Evolutionary conservation across 805 yeast species (phyloP).

Genomic region (Helenozyma rhizophorensis): DNA sequence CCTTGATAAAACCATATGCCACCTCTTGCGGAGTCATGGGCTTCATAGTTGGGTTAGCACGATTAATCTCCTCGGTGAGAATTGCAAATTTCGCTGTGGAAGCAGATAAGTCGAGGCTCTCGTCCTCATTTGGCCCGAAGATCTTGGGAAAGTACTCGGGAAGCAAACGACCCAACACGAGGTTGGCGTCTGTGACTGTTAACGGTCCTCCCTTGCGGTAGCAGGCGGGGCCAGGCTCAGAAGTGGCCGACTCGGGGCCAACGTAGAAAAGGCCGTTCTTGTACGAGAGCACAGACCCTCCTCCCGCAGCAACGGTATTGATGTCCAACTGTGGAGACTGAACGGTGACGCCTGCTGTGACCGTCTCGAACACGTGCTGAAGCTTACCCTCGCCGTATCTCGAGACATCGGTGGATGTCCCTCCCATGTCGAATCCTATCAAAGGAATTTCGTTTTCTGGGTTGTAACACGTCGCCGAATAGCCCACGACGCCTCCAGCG

Average conservation of each 20-base stretch:
- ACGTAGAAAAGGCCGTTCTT: constrained; percentile 18
- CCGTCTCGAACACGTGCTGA: constrained; percentile 42
- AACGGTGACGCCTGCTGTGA: constrained; percentile 39
- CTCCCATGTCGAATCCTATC: constrained; percentile 43
- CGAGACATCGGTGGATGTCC: constrained; percentile 44
- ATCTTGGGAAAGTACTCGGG: constrained; percentile 17
- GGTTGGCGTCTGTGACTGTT: constrained; percentile 19
- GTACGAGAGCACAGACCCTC: constrained; percentile 32
- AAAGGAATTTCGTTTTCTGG: constrained; percentile 49
- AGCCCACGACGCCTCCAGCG: constrained; percentile 97
- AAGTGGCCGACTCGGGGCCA: constrained; percentile 17
- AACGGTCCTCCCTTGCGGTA: constrained; percentile 19
- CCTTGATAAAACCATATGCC: constrained; percentile 16
- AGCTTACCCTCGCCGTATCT: constrained; percentile 34
- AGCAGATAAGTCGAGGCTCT: constrained; percentile 13
- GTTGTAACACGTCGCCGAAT: constrained; percentile 69
- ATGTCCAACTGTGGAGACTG: constrained; percentile 43
- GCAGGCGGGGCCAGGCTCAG: constrained; percentile 19
- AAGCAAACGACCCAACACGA: constrained; percentile 15
- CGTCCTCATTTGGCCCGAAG: constrained; percentile 14
- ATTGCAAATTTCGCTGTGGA: constrained; percentile 8
- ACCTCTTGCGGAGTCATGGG: constrained; percentile 16
- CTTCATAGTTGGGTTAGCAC: constrained; percentile 7
- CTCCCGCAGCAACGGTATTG: constrained; percentile 47
- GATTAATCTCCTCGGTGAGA: constrained; percentile 12